Conservation (phyloP, 2,329 filamentous ascomycete genomes). For the Leptographium wingfieldii region DNA sequence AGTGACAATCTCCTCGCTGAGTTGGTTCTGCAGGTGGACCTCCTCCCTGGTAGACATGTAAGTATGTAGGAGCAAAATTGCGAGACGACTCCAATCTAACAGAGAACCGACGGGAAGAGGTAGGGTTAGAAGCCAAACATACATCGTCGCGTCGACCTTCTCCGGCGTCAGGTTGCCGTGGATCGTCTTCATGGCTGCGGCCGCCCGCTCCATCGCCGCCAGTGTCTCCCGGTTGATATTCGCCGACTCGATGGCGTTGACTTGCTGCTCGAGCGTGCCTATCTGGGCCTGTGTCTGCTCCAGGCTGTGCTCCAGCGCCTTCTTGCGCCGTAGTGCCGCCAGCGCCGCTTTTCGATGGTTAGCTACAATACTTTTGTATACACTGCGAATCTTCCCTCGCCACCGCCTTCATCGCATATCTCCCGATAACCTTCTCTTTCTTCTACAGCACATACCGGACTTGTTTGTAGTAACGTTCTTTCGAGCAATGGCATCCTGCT, state of each 20-base stretch:
- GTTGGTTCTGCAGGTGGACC: slow-evolving; percentile 79
- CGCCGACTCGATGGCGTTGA: slow-evolving; percentile 91
- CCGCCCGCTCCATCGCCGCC: slow-evolving; percentile 83
- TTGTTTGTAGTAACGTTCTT: slow-evolving; percentile 88
- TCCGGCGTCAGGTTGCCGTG: slow-evolving; percentile 84
- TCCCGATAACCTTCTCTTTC: neutral
- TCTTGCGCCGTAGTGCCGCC: slow-evolving; percentile 83
- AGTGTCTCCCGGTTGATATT: slow-evolving; percentile 98
- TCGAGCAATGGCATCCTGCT: slow-evolving; percentile 77
- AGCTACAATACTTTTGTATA: neutral
- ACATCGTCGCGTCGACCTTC: slow-evolving; percentile 93
- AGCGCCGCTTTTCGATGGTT: slow-evolving; percentile 56
- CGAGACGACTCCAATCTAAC: neutral
- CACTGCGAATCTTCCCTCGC: neutral
- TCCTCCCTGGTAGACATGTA: slow-evolving; percentile 56
- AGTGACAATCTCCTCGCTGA: slow-evolving; percentile 84
- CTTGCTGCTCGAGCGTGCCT: slow-evolving; percentile 83
- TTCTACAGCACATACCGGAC: slow-evolving; percentile 50
- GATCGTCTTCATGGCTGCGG: slow-evolving; percentile 84
- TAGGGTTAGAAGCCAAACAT: slow-evolving; percentile 14
- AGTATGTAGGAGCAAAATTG: slow-evolving; percentile 10
- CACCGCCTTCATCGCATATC: slow-evolving; percentile 16
- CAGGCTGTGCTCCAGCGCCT: slow-evolving; percentile 80
- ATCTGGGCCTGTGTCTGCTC: slow-evolving; percentile 88
- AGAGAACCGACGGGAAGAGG: neutral